Base-by-base conservation (phyloP, 768 basidiomycete species). In the Tremella mesenterica region DNA sequence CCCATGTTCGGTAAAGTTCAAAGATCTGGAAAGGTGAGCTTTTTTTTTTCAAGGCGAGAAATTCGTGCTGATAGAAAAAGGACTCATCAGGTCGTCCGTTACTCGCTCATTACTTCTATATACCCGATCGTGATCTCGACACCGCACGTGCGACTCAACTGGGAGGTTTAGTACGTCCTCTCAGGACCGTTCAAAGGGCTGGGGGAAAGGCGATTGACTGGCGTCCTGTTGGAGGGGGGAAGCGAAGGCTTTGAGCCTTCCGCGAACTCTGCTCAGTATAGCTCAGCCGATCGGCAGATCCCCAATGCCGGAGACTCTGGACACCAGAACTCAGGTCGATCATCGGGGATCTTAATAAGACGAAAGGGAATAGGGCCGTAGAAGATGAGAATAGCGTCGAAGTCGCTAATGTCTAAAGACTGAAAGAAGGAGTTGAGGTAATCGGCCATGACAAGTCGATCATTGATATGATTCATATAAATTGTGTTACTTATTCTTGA, bases 21-120 rank as follows among this genome's bases (percentile, higher is more conserved):
- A 29, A 57, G 71, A 23, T 61, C 63, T 28, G 71, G 71, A 18
- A 71, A 70, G 58, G 70, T 70, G 45, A 58, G 68, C 55, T 8
- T 5, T 16, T 2, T 4, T 6, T 13, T 39, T 3, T 38, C 7
- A 23, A n/a, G 14, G 38, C 14, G n/a, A 4, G 1, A 16, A 31
- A 46, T n/a, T 13, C 10, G 4, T 18, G 16, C 31, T 46, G 28
- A 30, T 45, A 34, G 26, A 16, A 12, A 4, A 45, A 75, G 72
- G 74, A 75, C 61, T 64, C 72, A 3, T 70, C 73, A 4, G 74
- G 73, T 2, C 61, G 65, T 25, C 72, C 70, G 0, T 59, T 75
- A 13, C 59, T 70, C 2, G 67, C 74, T 4, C 63, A 67, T 36
- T 75, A 67, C 62, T 74, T 63, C 55, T 74, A 75, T 60, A 56